phyloP scores from a whole-genome alignment of 768 basidiomycete species.

The Suillus subalutaceus region DNA sequence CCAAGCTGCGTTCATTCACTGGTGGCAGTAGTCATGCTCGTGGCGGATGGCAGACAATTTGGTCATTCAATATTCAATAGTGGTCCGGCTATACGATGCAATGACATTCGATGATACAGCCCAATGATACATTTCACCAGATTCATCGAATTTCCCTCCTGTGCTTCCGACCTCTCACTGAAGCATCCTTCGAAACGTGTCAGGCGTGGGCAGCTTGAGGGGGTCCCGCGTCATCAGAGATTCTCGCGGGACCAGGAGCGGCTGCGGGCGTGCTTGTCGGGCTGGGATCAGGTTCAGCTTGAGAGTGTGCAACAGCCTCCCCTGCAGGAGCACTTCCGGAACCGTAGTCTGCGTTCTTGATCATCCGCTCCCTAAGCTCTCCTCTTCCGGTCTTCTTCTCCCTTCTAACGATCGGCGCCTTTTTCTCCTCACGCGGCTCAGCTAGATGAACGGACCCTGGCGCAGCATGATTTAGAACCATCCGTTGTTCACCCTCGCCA shows the following conservation, averaged over 20 bases:
- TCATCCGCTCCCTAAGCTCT: constrained; percentile 19
- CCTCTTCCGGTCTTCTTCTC: constrained; percentile 8
- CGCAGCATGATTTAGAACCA: not conserved
- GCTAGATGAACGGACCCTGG: not conserved
- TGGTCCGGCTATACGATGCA: not conserved
- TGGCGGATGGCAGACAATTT: not conserved
- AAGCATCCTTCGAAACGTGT: constrained; percentile 6
- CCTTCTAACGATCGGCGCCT: not conserved
- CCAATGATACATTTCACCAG: not conserved
- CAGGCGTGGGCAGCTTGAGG: constrained; percentile 4
- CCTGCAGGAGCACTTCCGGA: constrained; percentile 11
- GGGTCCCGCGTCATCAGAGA: constrained; percentile 2
- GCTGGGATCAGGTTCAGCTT: constrained; percentile 15
- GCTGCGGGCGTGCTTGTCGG: constrained; percentile 18
- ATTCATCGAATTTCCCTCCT: not conserved
- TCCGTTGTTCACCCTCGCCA: constrained; percentile 3
- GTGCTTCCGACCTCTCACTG: not conserved
- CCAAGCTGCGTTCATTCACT: constrained; percentile 15
- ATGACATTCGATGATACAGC: not conserved
- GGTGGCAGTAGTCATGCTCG: not conserved
- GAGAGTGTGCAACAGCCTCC: constrained; percentile 3
- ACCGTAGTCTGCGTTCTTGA: constrained; percentile 33
- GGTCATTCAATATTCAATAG: not conserved
- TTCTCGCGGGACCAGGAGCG: constrained; percentile 14
- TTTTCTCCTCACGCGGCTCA: not conserved